Percentiles rank a stretch among this genome's conserved stretches.
Evolutionary conservation across 768 basidiomycete genomes (phyloP).

Genomic region (Kwoniella dendrophila): DNA sequence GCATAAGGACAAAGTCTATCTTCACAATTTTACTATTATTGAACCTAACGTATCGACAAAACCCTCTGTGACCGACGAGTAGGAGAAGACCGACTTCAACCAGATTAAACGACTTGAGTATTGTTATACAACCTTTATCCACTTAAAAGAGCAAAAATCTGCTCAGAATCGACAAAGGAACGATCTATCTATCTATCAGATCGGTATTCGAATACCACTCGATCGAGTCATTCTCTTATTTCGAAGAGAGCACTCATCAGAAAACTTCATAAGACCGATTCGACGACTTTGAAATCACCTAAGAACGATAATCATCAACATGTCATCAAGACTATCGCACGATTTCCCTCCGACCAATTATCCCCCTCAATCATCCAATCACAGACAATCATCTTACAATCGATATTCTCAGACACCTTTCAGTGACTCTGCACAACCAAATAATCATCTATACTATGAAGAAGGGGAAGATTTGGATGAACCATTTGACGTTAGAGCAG

Average conservation of each 20-base stretch:
- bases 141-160: neutral
- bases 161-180: slow-evolving; percentile 3
- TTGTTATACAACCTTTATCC: neutral
- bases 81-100: too few species aligned
- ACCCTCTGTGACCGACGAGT: too few species aligned
- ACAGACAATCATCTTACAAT: slow-evolving; percentile 5
- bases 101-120: too few species aligned
- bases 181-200: neutral
- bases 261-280: neutral
- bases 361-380: slow-evolving; percentile 11
- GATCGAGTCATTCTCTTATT: neutral
- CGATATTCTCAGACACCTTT: neutral
- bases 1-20: too few species aligned
- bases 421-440: slow-evolving; percentile 4
- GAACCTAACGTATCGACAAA: too few species aligned
- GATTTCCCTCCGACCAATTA: slow-evolving; percentile 17
- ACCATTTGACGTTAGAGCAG: slow-evolving; percentile 46
- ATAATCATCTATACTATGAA: slow-evolving; percentile 36
- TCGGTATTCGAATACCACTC: neutral
- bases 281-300: neutral
- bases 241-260: neutral
- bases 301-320: too few species aligned
- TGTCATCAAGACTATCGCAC: slow-evolving; percentile 21
- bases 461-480: slow-evolving; percentile 37
- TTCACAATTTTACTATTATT: too few species aligned